Evolutionary conservation across 208 protist species (phyloP), one percentile per base, ranked within the genome.

Genomic region (Cochliopodium minus): DNA sequence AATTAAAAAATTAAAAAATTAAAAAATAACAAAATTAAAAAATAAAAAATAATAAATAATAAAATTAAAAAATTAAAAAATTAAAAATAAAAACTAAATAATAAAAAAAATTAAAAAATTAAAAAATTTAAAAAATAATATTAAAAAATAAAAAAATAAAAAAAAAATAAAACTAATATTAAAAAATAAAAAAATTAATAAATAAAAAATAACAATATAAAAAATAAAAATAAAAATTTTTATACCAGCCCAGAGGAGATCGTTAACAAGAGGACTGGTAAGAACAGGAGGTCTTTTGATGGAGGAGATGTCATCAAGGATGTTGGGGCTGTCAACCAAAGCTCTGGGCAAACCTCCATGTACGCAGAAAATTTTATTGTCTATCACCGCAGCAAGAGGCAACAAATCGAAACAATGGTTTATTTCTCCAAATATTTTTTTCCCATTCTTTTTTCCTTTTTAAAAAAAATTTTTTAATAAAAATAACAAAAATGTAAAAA

Each of bases 341-440:
- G n/a, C n/a, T n/a, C 81, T 70, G 45, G 86, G 86, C 42, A 90
- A 81, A 46, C 86, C 86, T 38, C 82, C 86, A 67, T 92, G 86
- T n/a, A 76, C 79, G 72, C 86, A 92, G 72, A 84, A 92, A 45
- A 92, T 88, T 56, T 74, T 75, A 13, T 66, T 52, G 64, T 92
- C 86, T 61, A 92, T 87, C 66, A 81, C 86, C 25, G 84, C 83
- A 20, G 78, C 82, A 33, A 92, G 71, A 11, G 84, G 84, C 15
- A 92, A 70, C 52, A 76, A 74, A 10, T 77, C 55, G 61, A 92
- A 92, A 46, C 70, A 69, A 10, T 71, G 60, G 54, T 82, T 88
- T 23, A 78, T 79, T n/a, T 67, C 61, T 47, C 73, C 59, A 83
- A 82, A 92, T 17, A 90, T 28, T 57, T 86, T 72, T 63, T 88